Evolutionary conservation across 495 filamentous ascomycete genomes (phyloP).

Genomic region (Penicillium bialowiezense): DNA sequence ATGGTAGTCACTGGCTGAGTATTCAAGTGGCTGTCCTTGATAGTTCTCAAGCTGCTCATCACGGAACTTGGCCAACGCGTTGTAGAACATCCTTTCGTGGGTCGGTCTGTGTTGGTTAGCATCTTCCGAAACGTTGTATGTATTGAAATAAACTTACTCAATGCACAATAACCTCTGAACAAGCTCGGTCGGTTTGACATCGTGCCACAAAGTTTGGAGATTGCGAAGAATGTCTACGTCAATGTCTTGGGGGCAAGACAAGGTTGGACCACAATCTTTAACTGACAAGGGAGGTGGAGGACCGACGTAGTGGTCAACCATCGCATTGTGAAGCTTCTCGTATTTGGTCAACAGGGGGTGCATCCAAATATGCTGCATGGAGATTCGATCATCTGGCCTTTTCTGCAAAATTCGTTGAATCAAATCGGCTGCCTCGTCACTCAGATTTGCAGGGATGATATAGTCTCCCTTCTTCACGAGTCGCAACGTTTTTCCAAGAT

Average conservation of each 20-base stretch:
- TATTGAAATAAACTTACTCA: slow-evolving; percentile 74
- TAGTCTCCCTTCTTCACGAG: slow-evolving; percentile 72
- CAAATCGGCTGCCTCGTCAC: slow-evolving; percentile 71
- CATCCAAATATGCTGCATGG: slow-evolving; percentile 73
- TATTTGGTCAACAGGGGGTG: slow-evolving; percentile 83
- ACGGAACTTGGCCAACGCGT: slow-evolving; percentile 72
- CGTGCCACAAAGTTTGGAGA: slow-evolving; percentile 84
- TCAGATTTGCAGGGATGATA: slow-evolving; percentile 64
- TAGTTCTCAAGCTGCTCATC: slow-evolving; percentile 85
- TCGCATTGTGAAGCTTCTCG: slow-evolving; percentile 57
- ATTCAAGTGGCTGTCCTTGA: slow-evolving; percentile 62
- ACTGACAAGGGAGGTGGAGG: slow-evolving; percentile 49
- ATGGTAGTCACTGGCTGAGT: slow-evolving; percentile 86
- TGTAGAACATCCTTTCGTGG: slow-evolving; percentile 90
- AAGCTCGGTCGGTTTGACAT: slow-evolving; percentile 68
- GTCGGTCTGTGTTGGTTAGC: slow-evolving; percentile 55
- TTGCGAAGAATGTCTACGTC: slow-evolving; percentile 79
- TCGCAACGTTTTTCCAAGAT: slow-evolving; percentile 54
- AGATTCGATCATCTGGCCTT: slow-evolving; percentile 72
- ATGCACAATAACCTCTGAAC: slow-evolving; percentile 60
- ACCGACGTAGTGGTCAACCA: slow-evolving; percentile 50
- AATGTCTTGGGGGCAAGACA: slow-evolving; percentile 56
- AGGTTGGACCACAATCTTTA: slow-evolving; percentile 52
- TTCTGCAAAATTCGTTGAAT: slow-evolving; percentile 71
- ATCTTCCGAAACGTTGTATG: not conserved